A percentile compares a stretch with the other conserved stretches of the same genome.
Evolutionary conservation across 2,329 filamentous ascomycete species (phyloP).

Genomic region (Stachybotrys chartarum): DNA sequence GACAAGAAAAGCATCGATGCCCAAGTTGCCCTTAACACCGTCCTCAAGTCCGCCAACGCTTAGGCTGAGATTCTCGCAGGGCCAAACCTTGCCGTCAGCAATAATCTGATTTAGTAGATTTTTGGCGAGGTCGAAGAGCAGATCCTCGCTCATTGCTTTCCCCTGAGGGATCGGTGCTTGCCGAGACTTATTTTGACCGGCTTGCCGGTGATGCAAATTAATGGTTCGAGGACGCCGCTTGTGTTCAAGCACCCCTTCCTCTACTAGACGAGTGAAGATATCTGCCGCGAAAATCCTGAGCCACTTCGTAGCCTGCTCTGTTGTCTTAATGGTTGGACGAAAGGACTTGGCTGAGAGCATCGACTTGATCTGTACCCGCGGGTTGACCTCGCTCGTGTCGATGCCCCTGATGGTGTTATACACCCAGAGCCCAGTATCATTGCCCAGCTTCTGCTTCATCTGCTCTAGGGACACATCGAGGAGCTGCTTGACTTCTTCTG

Average conservation of each 20-base stretch:
- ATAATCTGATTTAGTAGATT: conserved; percentile 71
- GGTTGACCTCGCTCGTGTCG: conserved; percentile 82
- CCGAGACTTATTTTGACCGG: conserved; percentile 65
- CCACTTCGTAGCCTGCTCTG: conserved; percentile 78
- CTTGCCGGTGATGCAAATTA: conserved; percentile 74
- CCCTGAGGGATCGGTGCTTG: conserved; percentile 71
- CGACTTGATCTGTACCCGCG: conserved; percentile 87
- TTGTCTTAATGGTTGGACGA: conserved; percentile 68
- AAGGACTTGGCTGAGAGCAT: conserved; percentile 98
- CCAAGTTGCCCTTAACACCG: conserved; percentile 73
- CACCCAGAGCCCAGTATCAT: conserved; percentile 81
- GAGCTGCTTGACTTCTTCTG: conserved; percentile 71
- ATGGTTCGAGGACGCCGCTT: conserved; percentile 80
- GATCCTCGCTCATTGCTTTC: conserved; percentile 61
- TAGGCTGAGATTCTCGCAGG: conserved; percentile 82
- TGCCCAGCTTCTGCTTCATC: conserved; percentile 69
- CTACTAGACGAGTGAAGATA: conserved; percentile 81
- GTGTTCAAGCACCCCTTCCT: conserved; percentile 85
- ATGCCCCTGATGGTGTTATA: conserved; percentile 79
- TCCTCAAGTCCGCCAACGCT: conserved; percentile 93
- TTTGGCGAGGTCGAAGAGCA: conserved; percentile 69
- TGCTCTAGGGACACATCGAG: conserved; percentile 66
- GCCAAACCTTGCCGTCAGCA: conserved; percentile 75
- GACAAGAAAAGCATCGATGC: conserved; percentile 80
- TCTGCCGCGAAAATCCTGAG: conserved; percentile 86